Evolutionary conservation across 179 eudicot genomes (phyloP), one percentile per base, ranked within the genome.

Genomic region (Heliamphora pulchella): DNA sequence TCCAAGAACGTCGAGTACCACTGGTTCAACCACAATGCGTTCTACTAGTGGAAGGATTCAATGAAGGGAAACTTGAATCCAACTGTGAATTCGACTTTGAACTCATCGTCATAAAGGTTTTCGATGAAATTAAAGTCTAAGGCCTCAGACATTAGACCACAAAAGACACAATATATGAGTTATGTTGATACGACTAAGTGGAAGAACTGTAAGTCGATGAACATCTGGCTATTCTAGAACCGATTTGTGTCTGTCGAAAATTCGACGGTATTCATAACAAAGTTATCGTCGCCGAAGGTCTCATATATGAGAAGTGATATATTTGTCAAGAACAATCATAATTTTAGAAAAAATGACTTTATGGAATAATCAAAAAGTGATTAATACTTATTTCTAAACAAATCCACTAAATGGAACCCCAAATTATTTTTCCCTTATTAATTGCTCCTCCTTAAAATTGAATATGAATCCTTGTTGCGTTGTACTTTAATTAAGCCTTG

Each of bases 251-350:
- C 84, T 0, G 84, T 85, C 3, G 83, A 85, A 2, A 91, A 91
- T 66, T 55, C 88, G 74, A 82, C 61, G 22, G 81, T 58, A 14
- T 43, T 86, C 11, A 11, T 87, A 66, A 20, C 83, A 4, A 97
- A 94, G 73, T 97, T 97, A 57, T 84, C 90, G 2, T 94, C 98
- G 5, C 98, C 97, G 3, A 94, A 94, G 85, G 98, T 94, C 3
- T 92, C 98, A 5, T 94, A 97, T 71, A 91, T 94, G 76, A 97
- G 98, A 1, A 84, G 97, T 31, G 0, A 31, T 31, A 31, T 31
- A 31, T 31, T 31, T 31, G 31, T 31, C 31, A 31, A 31, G 31
- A 31, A 31, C 31, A 31, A 31, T 31, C 31, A 31, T 31, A 31
- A 31, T n/a, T 31, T 31, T 0, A 31, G 0, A 31, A 31, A 31